Evolutionary conservation across 1,284 basidiomycete genomes (phyloP).

Genomic region (Rhodofomes roseus): DNA sequence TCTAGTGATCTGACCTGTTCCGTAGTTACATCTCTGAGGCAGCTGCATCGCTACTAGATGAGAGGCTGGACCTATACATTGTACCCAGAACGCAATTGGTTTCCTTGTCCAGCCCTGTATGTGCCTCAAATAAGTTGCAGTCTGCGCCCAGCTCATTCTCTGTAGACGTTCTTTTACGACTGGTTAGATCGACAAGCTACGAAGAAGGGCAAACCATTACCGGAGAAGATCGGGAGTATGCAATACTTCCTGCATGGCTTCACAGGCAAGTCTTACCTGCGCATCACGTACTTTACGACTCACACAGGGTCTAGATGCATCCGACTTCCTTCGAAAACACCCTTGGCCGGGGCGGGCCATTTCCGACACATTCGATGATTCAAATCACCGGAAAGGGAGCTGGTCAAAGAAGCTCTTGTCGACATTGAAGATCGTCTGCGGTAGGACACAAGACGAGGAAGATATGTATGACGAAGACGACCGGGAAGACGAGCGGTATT

Average conservation of each 20-base stretch:
- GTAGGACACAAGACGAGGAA: slow-evolving; percentile 72
- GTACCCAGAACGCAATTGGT: slow-evolving; percentile 87
- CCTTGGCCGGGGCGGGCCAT: slow-evolving; percentile 87
- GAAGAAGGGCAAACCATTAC: slow-evolving; percentile 77
- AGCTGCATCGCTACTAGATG: slow-evolving; percentile 83
- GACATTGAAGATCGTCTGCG: slow-evolving; percentile 73
- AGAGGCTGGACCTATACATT: slow-evolving; percentile 70
- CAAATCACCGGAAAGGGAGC: slow-evolving; percentile 63
- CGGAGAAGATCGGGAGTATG: slow-evolving; percentile 87
- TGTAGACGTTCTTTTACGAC: slow-evolving; percentile 83
- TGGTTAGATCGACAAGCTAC: slow-evolving; percentile 78
- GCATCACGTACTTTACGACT: not conserved
- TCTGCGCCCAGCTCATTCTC: not conserved
- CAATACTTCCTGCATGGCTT: slow-evolving; percentile 87
- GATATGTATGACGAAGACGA: slow-evolving; percentile 62
- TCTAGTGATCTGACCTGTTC: not conserved
- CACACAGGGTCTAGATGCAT: slow-evolving; percentile 58
- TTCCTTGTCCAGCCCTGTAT: slow-evolving; percentile 73
- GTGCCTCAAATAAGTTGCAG: slow-evolving; percentile 18
- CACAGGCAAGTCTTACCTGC: slow-evolving; percentile 46
- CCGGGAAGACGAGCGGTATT: slow-evolving; percentile 63
- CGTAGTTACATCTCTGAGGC: slow-evolving; percentile 69
- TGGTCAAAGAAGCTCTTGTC: slow-evolving; percentile 61
- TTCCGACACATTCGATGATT: slow-evolving; percentile 81
- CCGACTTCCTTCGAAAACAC: slow-evolving; percentile 80